phyloP scores from a whole-genome alignment of 2,329 filamentous ascomycete species.

The Mollisia scopiformis region DNA sequence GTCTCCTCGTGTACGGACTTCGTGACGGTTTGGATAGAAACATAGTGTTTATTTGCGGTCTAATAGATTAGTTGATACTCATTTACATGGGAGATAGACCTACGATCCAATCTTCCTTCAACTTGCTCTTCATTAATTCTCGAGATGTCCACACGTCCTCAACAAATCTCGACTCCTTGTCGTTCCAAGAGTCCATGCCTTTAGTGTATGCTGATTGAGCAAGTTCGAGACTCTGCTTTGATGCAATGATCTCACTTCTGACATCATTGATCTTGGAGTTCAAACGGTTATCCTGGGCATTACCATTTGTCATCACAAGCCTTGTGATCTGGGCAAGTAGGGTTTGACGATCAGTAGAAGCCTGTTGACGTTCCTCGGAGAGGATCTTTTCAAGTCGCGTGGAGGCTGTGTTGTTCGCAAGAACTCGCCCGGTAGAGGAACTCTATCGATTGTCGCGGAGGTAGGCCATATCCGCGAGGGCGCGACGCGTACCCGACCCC shows the following conservation, averaged over 20 bases:
- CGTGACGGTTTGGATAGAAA: slow-evolving; percentile 80
- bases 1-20: slow-evolving; percentile 90
- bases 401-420: slow-evolving; percentile 70
- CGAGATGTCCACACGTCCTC: slow-evolving; percentile 73
- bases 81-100: slow-evolving; percentile 39
- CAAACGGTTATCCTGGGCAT: slow-evolving; percentile 73
- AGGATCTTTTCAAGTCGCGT: slow-evolving; percentile 69
- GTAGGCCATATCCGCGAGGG: slow-evolving; percentile 18
- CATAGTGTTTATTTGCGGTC: slow-evolving; percentile 77
- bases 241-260: slow-evolving; percentile 64
- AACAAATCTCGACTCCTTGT: slow-evolving; percentile 69
- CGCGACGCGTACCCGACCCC: slow-evolving; percentile 15
- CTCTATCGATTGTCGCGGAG: no score
- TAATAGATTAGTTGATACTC: slow-evolving; percentile 37
- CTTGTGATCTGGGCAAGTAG: slow-evolving; percentile 76
- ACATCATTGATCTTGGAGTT: slow-evolving; percentile 64
- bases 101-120: slow-evolving; percentile 86
- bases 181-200: slow-evolving; percentile 75
- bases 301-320: slow-evolving; percentile 76
- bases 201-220: slow-evolving; percentile 67
- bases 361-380: slow-evolving; percentile 74
- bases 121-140: slow-evolving; percentile 76
- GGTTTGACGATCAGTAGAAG: slow-evolving; percentile 72
- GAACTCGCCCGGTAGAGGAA: slow-evolving; percentile 16
- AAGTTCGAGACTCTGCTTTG: slow-evolving; percentile 66